Conservation (phyloP, 2,329 filamentous ascomycete species). For the Metarhizium brunneum region DNA sequence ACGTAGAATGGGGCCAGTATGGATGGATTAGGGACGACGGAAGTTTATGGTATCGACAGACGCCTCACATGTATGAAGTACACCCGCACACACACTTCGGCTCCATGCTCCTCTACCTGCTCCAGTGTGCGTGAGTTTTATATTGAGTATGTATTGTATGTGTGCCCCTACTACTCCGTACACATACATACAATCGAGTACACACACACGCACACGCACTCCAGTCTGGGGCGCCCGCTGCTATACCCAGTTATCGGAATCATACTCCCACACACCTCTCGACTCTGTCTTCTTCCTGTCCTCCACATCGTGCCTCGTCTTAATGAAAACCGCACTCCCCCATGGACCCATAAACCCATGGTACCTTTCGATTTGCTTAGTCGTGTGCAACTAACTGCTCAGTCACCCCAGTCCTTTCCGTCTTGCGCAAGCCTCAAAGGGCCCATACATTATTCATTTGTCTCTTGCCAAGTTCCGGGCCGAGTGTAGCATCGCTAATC, state of each 20-base stretch:
- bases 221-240: background rate
- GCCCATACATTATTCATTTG: conserved; percentile 4
- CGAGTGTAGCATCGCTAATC: conserved; percentile 1
- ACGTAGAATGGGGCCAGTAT: background rate
- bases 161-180: background rate
- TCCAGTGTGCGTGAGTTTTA: background rate
- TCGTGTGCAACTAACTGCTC: conserved; percentile 1
- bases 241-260: conserved; percentile 5
- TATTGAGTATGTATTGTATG: background rate
- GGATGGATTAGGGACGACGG: background rate
- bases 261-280: conserved; percentile 7
- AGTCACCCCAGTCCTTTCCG: conserved; percentile 3
- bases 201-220: background rate
- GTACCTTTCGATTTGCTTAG: conserved; percentile 4
- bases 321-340: conserved; percentile 6
- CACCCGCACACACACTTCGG: background rate
- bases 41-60: background rate
- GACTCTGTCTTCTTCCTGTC: conserved; percentile 4
- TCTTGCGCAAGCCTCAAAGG: conserved; percentile 5
- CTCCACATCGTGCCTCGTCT: background rate
- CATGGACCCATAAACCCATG: conserved; percentile 4
- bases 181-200: background rate
- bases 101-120: background rate
- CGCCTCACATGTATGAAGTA: background rate
- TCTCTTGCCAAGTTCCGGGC: conserved; percentile 3